Conservation (phyloP, 2,329 filamentous ascomycete genomes). For the Fulvia fulva region DNA sequence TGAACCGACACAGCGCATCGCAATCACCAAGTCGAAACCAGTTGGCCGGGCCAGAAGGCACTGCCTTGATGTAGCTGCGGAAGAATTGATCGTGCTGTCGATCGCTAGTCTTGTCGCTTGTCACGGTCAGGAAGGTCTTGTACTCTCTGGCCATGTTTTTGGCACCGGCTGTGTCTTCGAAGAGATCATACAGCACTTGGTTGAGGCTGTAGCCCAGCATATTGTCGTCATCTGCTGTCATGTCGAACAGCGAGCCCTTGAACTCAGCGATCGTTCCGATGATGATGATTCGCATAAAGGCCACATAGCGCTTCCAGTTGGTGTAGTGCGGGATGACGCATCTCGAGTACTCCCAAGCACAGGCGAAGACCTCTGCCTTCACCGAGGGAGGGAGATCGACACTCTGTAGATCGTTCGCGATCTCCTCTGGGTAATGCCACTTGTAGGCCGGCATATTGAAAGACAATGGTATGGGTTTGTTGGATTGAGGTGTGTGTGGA, state of each 20-base stretch:
- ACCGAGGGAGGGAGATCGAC: slow-evolving; percentile 9
- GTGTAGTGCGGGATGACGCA: slow-evolving; percentile 25
- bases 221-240: slow-evolving; percentile 9
- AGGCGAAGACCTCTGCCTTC: slow-evolving; percentile 22
- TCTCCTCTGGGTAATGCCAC: slow-evolving; percentile 15
- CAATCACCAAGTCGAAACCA: slow-evolving; percentile 36
- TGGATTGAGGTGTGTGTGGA: background rate
- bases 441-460: background rate
- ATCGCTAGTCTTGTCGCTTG: slow-evolving; percentile 20
- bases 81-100: slow-evolving; percentile 24
- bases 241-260: slow-evolving; percentile 16
- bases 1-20: slow-evolving; percentile 34
- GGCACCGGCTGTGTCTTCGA: slow-evolving; percentile 22
- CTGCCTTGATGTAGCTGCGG: slow-evolving; percentile 28
- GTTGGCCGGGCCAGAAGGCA: slow-evolving; percentile 25
- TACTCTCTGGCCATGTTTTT: slow-evolving; percentile 20
- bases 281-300: slow-evolving; percentile 22
- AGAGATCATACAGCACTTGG: slow-evolving; percentile 28
- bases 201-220: slow-evolving; percentile 17
- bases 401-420: slow-evolving; percentile 13
- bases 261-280: slow-evolving; percentile 20
- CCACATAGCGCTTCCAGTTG: slow-evolving; percentile 24
- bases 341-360: slow-evolving; percentile 25
- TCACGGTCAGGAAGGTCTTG: slow-evolving; percentile 18
- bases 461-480: background rate